Conservation (phyloP, 2,329 filamentous ascomycete genomes). For the Fonsecaea multimorphosa region DNA sequence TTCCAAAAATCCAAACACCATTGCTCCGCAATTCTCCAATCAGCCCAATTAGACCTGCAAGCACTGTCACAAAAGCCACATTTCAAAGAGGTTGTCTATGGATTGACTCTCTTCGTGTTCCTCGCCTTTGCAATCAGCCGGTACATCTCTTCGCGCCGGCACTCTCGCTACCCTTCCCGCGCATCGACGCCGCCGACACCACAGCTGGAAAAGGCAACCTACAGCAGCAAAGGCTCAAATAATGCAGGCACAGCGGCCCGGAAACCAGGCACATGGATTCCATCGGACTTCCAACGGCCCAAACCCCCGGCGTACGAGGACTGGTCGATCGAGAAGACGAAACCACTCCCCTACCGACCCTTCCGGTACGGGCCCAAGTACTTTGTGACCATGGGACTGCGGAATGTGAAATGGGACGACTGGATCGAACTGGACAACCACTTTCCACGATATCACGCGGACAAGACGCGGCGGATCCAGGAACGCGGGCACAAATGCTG, state of each 20-base stretch:
- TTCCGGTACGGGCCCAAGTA: conserved; percentile 80
- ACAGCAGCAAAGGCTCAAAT: conserved; percentile 3
- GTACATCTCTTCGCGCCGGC: conserved; percentile 33
- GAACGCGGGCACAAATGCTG: conserved; percentile 72
- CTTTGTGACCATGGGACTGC: conserved; percentile 76
- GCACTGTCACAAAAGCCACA: conserved; percentile 36
- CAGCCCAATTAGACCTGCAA: conserved; percentile 34
- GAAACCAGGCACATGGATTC: conserved; percentile 59
- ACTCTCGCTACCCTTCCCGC: neutral
- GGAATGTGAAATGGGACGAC: conserved; percentile 67
- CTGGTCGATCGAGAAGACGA: conserved; percentile 72
- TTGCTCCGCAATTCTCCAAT: conserved; percentile 27
- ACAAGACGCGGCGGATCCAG: conserved; percentile 71
- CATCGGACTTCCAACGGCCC: conserved; percentile 65
- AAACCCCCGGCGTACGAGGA: conserved; percentile 66
- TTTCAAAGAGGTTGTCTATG: conserved; percentile 42
- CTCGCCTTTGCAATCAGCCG: conserved; percentile 22
- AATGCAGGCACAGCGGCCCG: conserved; percentile 20
- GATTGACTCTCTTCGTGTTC: conserved; percentile 43
- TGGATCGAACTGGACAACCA: conserved; percentile 87
- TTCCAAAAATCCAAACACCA: conserved; percentile 28
- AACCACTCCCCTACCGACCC: conserved; percentile 77
- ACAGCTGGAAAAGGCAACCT: conserved; percentile 31
- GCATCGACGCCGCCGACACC: conserved; percentile 33
- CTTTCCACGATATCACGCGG: conserved; percentile 72